Evolutionary conservation across 73 alveolate species (phyloP).

Genomic region (Paramecium primaurelia): DNA sequence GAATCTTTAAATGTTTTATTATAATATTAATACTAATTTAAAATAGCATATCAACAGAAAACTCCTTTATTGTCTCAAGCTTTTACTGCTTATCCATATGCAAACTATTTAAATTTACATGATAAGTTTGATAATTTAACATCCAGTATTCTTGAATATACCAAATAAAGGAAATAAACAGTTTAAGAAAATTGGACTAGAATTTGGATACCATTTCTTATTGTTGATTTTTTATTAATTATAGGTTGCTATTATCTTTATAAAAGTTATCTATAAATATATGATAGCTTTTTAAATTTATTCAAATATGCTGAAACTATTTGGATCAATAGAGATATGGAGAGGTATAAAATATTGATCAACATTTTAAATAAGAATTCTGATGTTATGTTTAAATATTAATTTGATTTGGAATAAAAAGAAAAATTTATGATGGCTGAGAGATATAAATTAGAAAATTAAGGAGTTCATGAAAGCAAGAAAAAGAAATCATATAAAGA

Average conservation of each 20-base stretch:
- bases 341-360: not conserved
- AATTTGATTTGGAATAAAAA: slow-evolving; percentile 14
- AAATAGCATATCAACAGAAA: not conserved
- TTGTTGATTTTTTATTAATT: not conserved
- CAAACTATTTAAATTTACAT: not conserved
- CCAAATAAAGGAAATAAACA: not conserved
- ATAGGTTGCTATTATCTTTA: not conserved
- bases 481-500: not conserved
- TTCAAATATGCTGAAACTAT: not conserved
- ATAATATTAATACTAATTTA: not conserved
- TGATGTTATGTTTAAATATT: slow-evolving; percentile 11
- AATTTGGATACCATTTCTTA: not conserved
- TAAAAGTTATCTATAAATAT: not conserved
- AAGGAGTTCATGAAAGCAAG: not conserved
- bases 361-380: not conserved
- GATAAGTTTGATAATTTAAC: not conserved
- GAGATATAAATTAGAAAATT: not conserved
- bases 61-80: not conserved
- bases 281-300: not conserved
- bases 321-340: not conserved
- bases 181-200: not conserved
- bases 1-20: not conserved
- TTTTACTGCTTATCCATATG: not conserved
- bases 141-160: not conserved
- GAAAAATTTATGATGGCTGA: slow-evolving; percentile 30